phyloP scores from a whole-genome alignment of 228 moss, liverwort and hornwort species.

The Sphagnum magellanicum region DNA sequence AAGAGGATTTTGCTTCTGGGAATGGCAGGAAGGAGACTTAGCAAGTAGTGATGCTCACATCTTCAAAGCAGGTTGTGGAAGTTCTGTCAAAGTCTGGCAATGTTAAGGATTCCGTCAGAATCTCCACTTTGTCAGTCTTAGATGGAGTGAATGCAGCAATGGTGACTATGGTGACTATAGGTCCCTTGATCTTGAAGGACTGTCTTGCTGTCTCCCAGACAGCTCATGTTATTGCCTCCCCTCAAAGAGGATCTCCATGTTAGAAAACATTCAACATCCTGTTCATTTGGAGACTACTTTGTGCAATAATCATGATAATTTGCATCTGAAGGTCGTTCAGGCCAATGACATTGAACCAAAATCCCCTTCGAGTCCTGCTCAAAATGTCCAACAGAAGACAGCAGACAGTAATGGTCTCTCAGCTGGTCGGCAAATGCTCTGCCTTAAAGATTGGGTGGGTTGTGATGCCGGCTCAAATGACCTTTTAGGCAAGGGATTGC shows the following conservation, averaged over 20 bases:
- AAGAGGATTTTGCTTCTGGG: conserved; percentile 3
- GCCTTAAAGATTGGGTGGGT: conserved; percentile 48
- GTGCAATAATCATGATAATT: conserved; percentile 12
- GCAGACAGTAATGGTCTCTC: conserved; percentile 16
- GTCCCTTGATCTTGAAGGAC: too few species aligned
- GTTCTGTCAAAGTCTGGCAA: not conserved
- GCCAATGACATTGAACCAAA: conserved; percentile 14
- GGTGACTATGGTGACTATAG: too few species aligned
- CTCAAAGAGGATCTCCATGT: not conserved
- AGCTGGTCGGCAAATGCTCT: conserved; percentile 20
- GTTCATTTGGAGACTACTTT: not conserved
- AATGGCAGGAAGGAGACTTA: not conserved
- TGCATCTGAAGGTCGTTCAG: conserved; percentile 12
- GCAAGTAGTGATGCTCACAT: not conserved
- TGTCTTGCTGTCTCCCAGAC: too few species aligned
- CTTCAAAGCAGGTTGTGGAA: conserved; percentile 5
- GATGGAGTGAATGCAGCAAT: not conserved
- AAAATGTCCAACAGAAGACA: conserved; percentile 12
- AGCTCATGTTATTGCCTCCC: too few species aligned
- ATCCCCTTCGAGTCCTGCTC: conserved; percentile 11
- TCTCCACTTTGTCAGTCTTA: not conserved
- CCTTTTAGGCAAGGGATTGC: not conserved
- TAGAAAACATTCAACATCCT: not conserved
- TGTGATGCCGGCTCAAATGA: conserved; percentile 12
- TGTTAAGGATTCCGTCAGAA: not conserved